These are phyloP conservation scores for Cordyceps cateniannulata DNA, from an alignment of 2,329 filamentous ascomycete species.

Conservation along the genomic window DNA sequence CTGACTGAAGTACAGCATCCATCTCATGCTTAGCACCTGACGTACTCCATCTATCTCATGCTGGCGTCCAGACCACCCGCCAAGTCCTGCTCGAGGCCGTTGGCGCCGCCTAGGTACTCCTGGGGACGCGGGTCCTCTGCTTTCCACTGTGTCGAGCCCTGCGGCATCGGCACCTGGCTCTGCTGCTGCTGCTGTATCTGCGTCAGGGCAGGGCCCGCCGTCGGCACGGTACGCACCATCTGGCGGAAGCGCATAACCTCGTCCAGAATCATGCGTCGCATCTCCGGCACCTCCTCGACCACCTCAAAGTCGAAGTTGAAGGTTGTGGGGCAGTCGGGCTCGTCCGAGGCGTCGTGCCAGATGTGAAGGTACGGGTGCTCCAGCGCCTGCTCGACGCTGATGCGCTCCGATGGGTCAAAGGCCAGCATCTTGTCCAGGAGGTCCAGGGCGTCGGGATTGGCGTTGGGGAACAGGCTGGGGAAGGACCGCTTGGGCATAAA, in stretches of 20 bases:
- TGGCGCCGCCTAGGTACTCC: constrained; percentile 44
- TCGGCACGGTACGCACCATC: constrained; percentile 47
- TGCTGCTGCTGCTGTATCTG: constrained; percentile 31
- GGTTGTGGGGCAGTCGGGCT: constrained; percentile 84
- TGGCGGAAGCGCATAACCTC: constrained; percentile 84
- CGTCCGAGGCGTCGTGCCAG: constrained; percentile 96
- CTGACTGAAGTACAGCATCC: not conserved
- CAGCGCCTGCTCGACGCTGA: constrained; percentile 89
- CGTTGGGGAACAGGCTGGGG: constrained; percentile 80
- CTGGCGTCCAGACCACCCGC: constrained; percentile 50
- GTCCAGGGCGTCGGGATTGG: constrained; percentile 92
- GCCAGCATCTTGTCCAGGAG: constrained; percentile 95
- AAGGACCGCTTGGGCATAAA: constrained; percentile 94
- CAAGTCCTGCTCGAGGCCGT: constrained; percentile 53
- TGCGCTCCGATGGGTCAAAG: constrained; percentile 89
- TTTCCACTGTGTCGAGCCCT: constrained; percentile 47
- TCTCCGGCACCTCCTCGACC: constrained; percentile 89
- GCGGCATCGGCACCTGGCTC: constrained; percentile 47
- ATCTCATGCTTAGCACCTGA: constrained; percentile 16
- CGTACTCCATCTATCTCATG: constrained; percentile 14
- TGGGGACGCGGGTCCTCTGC: constrained; percentile 55
- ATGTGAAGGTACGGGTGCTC: constrained; percentile 96
- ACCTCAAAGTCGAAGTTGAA: constrained; percentile 99
- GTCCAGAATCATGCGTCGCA: constrained; percentile 96
- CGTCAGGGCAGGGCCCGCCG: constrained; percentile 23